Conservation (phyloP, 306 rosid genomes). For the Citrullus mucosospermus region DNA sequence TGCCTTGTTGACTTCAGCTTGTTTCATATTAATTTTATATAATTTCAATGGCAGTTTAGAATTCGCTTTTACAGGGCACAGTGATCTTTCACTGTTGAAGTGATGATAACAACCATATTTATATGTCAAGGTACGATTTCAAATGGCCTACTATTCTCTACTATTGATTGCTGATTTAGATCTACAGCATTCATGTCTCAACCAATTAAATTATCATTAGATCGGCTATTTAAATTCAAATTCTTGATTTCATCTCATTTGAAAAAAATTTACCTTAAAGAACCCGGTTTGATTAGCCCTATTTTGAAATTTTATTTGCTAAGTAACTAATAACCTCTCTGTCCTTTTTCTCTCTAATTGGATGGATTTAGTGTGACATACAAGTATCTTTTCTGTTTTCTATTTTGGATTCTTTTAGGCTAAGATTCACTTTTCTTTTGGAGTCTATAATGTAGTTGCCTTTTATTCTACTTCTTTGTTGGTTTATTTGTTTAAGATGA, state of each 20-base stretch:
- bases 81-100: neutral
- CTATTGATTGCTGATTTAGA: neutral
- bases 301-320: neutral
- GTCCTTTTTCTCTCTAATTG: neutral
- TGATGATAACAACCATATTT: neutral
- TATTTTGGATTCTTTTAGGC: neutral
- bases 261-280: neutral
- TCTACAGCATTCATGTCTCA: neutral
- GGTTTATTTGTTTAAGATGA: neutral
- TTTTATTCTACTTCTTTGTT: neutral
- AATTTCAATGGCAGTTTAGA: neutral
- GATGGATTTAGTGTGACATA: neutral
- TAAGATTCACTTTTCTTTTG: neutral
- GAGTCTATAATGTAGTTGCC: neutral
- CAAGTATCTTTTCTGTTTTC: neutral
- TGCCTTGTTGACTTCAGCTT: constrained; percentile 4
- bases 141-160: neutral
- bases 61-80: neutral
- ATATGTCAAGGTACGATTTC: neutral
- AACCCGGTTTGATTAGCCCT: neutral
- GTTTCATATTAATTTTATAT: neutral
- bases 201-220: neutral
- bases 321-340: neutral
- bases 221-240: neutral
- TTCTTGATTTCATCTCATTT: neutral